phyloP scores from a whole-genome alignment of 495 filamentous ascomycete species.

The Penicillium ochrochloron region DNA sequence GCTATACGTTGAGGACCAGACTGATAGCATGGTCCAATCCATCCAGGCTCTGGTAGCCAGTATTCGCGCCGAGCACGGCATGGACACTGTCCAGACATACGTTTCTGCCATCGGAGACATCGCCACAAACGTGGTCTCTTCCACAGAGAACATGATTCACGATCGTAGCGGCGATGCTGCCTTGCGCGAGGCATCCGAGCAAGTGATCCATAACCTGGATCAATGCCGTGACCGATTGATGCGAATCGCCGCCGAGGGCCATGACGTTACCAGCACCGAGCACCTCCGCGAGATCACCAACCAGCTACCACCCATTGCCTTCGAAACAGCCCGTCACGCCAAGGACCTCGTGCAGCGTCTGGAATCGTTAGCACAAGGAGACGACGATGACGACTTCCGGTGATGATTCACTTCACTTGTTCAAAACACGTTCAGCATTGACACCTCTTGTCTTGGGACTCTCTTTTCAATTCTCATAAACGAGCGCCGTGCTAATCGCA shows the following conservation, averaged over 20 bases:
- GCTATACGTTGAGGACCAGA: slow-evolving; percentile 86
- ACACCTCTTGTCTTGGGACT: not conserved
- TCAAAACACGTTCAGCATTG: slow-evolving; percentile 9
- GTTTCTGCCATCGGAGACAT: slow-evolving; percentile 72
- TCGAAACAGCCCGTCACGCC: slow-evolving; percentile 82
- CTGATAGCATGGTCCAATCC: slow-evolving; percentile 75
- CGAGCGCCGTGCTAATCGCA: not conserved
- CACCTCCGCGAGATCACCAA: slow-evolving; percentile 69
- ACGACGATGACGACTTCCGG: slow-evolving; percentile 54
- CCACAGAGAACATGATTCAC: slow-evolving; percentile 64
- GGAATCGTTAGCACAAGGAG: slow-evolving; percentile 37
- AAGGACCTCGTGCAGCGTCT: slow-evolving; percentile 69
- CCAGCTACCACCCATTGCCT: slow-evolving; percentile 79
- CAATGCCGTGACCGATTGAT: slow-evolving; percentile 68
- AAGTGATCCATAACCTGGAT: slow-evolving; percentile 65
- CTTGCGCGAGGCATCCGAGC: slow-evolving; percentile 60
- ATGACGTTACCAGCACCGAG: slow-evolving; percentile 54
- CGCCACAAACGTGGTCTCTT: slow-evolving; percentile 68
- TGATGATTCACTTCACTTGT: slow-evolving; percentile 24
- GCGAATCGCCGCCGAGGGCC: slow-evolving; percentile 67
- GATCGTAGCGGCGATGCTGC: slow-evolving; percentile 43
- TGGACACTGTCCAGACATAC: slow-evolving; percentile 69
- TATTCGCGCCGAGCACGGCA: slow-evolving; percentile 71
- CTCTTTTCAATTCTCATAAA: slow-evolving; percentile 1
- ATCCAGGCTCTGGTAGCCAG: slow-evolving; percentile 81